Base-by-base conservation (phyloP, 345 rosid genomes). In the Angophora floribunda region DNA sequence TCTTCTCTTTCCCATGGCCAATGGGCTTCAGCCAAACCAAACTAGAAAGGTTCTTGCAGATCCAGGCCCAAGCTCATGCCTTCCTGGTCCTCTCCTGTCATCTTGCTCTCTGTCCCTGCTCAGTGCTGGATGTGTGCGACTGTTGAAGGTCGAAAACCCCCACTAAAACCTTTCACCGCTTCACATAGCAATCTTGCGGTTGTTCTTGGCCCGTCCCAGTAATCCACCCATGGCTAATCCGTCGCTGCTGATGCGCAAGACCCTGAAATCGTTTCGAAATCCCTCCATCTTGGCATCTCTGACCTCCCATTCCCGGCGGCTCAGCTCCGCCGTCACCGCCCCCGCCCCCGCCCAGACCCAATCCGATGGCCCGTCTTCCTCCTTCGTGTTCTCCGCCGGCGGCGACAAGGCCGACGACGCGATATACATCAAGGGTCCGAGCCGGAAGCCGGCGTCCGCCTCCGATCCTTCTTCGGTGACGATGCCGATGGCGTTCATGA, bases 401-500 rank as follows among this genome's bases (percentile, higher is more conserved):
- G 13, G 24, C 63, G 91, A 90, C 28, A 92, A 85, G 52, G 75
- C 47, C 32, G 91, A 92, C 65, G 93, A 93, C 12, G 87, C 70
- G 52, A 93, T 96, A 88, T 85, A 86, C 55, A 53, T 97, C 55
- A 97, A 93, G 93, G 91, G 93, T 19, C 87, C 87, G 36, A 93
- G 80, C 86, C 80, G 92, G 14, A 89, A 90, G 13, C 51, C 86
- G 50, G 51, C 78, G n/a, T 36, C 87, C 70, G 85, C 85, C 67
- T 61, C 89, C 87, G 86, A 55, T 49, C 85, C 90, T 50, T 90
- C 93, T 12, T 93, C 96, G 52, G 99, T 96, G 90, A 90, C 99
- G 88, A 96, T 98, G 99, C 99, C 99, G 26, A 90, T 93, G 91
- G 93, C 99, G 47, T 98, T 93, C 85, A 95, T 97, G 98, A 95